Evolutionary conservation across 2,329 filamentous ascomycete genomes (phyloP).

Genomic region (Botrytis deweyae): DNA sequence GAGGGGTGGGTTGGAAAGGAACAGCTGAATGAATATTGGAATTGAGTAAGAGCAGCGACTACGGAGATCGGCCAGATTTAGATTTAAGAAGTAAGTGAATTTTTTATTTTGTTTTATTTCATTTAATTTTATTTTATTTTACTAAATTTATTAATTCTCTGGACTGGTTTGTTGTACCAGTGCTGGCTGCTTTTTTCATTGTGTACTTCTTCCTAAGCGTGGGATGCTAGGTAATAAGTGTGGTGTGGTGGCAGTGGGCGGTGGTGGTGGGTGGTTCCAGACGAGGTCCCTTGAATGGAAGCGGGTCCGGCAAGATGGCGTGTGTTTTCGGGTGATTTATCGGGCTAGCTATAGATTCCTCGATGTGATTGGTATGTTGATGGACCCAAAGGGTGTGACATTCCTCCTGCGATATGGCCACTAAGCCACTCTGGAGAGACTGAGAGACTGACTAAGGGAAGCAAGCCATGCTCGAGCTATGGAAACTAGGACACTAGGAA

Average conservation of each 20-base stretch:
- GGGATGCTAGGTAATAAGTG: background rate
- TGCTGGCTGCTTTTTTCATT: background rate
- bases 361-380: background rate
- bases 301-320: background rate
- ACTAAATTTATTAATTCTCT: background rate
- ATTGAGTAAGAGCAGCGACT: conserved; percentile 5
- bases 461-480: too few relatives aligned
- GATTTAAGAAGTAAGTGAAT: background rate
- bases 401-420: background rate
- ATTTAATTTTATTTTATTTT: background rate
- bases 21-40: background rate
- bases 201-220: background rate
- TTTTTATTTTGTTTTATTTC: background rate
- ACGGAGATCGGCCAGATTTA: background rate
- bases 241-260: background rate
- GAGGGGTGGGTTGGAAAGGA: background rate
- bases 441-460: background rate
- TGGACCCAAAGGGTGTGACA: background rate
- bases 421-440: background rate
- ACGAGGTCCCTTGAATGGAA: background rate
- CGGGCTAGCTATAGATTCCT: background rate
- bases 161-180: background rate
- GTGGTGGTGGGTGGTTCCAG: background rate
- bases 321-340: background rate
- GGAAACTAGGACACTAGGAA: too few relatives aligned